These are phyloP conservation scores for Aspergillus bridgeri DNA, from an alignment of 495 filamentous ascomycete genomes.

Conservation along the genomic window DNA sequence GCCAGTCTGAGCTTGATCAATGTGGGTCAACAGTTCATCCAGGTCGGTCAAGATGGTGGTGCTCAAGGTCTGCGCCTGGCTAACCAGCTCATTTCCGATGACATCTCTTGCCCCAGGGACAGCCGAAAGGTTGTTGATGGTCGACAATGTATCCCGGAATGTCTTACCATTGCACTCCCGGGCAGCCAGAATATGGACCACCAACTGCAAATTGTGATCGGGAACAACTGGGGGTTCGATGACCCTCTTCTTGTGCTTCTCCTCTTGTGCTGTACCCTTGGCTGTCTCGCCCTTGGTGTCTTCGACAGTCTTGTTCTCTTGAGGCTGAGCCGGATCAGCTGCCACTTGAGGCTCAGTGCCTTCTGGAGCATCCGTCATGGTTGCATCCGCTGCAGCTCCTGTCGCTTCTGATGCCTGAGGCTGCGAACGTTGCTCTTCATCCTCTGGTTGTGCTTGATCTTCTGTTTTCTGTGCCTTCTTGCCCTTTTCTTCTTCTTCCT, in stretches of 20 bases:
- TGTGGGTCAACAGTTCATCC: slow-evolving; percentile 81
- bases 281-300: slow-evolving; percentile 32
- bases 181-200: slow-evolving; percentile 92
- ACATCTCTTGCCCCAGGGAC: slow-evolving; percentile 86
- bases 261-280: slow-evolving; percentile 47
- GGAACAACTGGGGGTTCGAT: slow-evolving; percentile 85
- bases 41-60: slow-evolving; percentile 80
- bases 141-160: slow-evolving; percentile 92
- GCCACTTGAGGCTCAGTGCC: slow-evolving; percentile 23
- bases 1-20: slow-evolving; percentile 78
- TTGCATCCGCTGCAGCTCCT: slow-evolving; percentile 32
- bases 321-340: slow-evolving; percentile 15
- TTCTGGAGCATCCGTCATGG: slow-evolving; percentile 42
- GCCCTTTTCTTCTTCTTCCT: slow-evolving; percentile 57
- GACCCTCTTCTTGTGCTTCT: slow-evolving; percentile 67
- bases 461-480: slow-evolving; percentile 40
- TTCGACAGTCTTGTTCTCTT: slow-evolving; percentile 22
- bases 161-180: slow-evolving; percentile 96
- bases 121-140: slow-evolving; percentile 94
- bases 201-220: slow-evolving; percentile 82
- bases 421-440: slow-evolving; percentile 14
- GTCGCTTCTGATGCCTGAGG: slow-evolving; percentile 21
- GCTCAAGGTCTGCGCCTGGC: slow-evolving; percentile 78
- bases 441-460: slow-evolving; percentile 23
- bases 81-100: slow-evolving; percentile 86